Base-by-base conservation (phyloP, 1,284 basidiomycete genomes). In the Sutorius eximius region DNA sequence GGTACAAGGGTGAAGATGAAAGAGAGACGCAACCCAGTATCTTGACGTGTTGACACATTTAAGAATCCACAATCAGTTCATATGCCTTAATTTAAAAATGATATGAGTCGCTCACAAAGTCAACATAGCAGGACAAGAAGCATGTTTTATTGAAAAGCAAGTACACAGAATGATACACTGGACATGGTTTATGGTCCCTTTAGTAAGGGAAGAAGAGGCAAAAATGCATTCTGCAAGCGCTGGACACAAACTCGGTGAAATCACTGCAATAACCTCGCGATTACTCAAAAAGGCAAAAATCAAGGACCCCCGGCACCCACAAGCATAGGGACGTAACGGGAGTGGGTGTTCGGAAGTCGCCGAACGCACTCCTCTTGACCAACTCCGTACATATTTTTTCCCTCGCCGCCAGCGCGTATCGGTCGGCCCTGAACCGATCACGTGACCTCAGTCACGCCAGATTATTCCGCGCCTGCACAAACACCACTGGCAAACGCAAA, bases 361-460 rank as follows among this genome's bases (percentile, higher is more conserved):
- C 13, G 8, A 45, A 32, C 5, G 8, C 43, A 45, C 13, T 1
- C 18, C 43, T 45, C 43, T 45, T 45, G 22, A 24, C n/a, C n/a
- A n/a, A n/a, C n/a, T n/a, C n/a, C n/a, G 22, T 24, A 24, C 22
- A 2, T 5, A 24, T 24, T 24, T 5, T 27, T 27, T 27, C 5
- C 24, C 24, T 27, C 24, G 5, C 24, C 6, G 5, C 24, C 24
- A 27, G 24, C 24, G 59, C 67, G 67, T 59, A 54, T 42, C 22
- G 48, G 59, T 67, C 59, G 18, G 55, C 66, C 66, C 68, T 71
- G 36, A 60, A 66, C 4, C 1, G 1, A 3, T 54, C 69, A 71
- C 56, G 56, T 68, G 68, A 66, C 37, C 27, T 10, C 3, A 0
- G 7, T n/a, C 22, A 46, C 11, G n/a, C 27, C 2, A 4, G 32